Percentiles rank a stretch among this genome's conserved stretches.
These are phyloP conservation scores for Kodamaea laetipori DNA, from an alignment of 805 yeast species.

Conservation along the genomic window DNA sequence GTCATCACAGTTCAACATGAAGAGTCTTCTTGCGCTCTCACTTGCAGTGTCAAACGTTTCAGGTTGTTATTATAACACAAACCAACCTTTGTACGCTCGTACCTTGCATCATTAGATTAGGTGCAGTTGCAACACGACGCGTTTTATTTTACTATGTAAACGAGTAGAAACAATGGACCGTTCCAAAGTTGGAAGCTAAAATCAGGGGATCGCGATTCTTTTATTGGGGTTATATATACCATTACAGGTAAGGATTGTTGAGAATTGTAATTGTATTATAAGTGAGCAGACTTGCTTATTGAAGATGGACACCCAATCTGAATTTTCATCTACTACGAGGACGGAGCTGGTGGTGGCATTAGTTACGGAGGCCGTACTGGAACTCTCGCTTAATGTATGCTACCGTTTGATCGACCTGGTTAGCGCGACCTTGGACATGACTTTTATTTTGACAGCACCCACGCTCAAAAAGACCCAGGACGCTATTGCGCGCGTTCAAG, in stretches of 20 bases:
- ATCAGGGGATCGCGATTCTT: background rate
- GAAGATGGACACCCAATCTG: slow-evolving; percentile 11
- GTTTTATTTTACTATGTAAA: background rate
- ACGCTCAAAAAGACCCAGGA: slow-evolving; percentile 82
- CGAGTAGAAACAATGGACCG: slow-evolving; percentile 1
- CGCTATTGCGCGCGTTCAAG: slow-evolving; percentile 53
- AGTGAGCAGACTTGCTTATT: background rate
- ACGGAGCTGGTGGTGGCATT: slow-evolving; percentile 11
- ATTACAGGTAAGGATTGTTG: background rate
- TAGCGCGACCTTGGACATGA: slow-evolving; percentile 36
- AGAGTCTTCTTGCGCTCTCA: too few species aligned
- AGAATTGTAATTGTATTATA: background rate
- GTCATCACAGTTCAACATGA: too few species aligned
- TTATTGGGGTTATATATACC: slow-evolving; percentile 4
- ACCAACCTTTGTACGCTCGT: background rate
- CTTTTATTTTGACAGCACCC: slow-evolving; percentile 85
- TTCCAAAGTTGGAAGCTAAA: slow-evolving; percentile 4
- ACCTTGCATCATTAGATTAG: slow-evolving; percentile 2
- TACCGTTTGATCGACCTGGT: slow-evolving; percentile 11
- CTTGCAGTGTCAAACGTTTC: too few species aligned
- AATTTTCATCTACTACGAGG: slow-evolving; percentile 11
- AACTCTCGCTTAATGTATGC: slow-evolving; percentile 10
- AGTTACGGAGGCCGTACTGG: slow-evolving; percentile 14
- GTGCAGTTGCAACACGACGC: background rate
- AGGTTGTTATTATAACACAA: too few species aligned